Base-by-base conservation (phyloP, 495 filamentous ascomycete genomes). In the Penicillium dipodomyicola region DNA sequence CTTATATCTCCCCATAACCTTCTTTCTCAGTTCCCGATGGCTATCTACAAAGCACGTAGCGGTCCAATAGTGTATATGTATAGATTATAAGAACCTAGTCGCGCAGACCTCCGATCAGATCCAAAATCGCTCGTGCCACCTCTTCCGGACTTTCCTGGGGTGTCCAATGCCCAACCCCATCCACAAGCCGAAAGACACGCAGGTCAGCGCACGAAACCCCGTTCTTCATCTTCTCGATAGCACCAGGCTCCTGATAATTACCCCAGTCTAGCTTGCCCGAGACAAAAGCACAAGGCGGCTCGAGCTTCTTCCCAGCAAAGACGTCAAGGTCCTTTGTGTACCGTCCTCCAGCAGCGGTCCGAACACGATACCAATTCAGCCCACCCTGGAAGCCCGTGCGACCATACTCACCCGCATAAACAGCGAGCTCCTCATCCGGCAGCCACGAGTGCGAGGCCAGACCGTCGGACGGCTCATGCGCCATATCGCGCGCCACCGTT, bases 371-470 rank as follows among this genome's bases (percentile, higher is more conserved):
- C 86, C 86, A 88, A 59, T 87, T 89, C 66, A 89, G 63, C 0
- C 77, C 85, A 3, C 87, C 86, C 68, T 88, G 85, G 67, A 88
- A 90, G 0, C 83, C 83, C n/a, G 79, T 88, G n/a, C 86, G 78
- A 7, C 42, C 56, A 72, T 82, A 88, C 52, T 88, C 84, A 10
- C 68, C 61, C 30, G 76, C 79, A 67, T 88, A 90, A 5, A 88
- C 75, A 10, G 65, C 69, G 5, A 90, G 71, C 17, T 85, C 86
- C 0, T 79, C 69, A 40, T 77, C 72, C 1, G 78, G 63, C 10
- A 89, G 70, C 85, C 84, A 89, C 2, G 59, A 65, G 11, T 65
- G 61, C 11, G 70, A 72, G 1, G 66, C 41, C 37, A 32, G 20
- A 39, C 50, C 55, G 44, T 63, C 41, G 10, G 57, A 50, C 23